Evolutionary conservation across 352 stramenopile genomes (phyloP).

Genomic region (Albugo candida): DNA sequence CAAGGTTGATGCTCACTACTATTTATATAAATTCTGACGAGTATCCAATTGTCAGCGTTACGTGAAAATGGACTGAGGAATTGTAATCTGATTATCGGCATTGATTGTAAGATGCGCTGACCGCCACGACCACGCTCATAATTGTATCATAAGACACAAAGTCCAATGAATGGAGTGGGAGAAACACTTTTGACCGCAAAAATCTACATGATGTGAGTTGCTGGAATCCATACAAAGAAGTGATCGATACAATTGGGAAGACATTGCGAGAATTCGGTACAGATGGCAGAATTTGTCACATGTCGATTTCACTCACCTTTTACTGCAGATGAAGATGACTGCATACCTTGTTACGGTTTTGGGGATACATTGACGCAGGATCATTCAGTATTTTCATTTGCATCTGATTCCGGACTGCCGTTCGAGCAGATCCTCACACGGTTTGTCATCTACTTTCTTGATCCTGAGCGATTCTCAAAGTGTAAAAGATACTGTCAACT

Average conservation of each 20-base stretch:
- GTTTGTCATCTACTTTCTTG: neutral
- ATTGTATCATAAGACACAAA: constrained; percentile 42
- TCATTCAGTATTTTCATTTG: constrained; percentile 57
- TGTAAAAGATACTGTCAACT: constrained; percentile 31
- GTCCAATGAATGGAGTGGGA: constrained; percentile 79
- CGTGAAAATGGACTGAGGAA: constrained; percentile 55
- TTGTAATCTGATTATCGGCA: constrained; percentile 69
- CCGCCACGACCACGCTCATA: neutral
- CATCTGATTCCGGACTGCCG: constrained; percentile 23
- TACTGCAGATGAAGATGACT: constrained; percentile 61
- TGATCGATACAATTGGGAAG: constrained; percentile 61
- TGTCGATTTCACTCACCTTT: neutral
- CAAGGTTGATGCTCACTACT: constrained; percentile 7
- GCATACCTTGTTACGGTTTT: constrained; percentile 71
- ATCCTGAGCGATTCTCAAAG: neutral
- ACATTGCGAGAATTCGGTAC: constrained; percentile 55
- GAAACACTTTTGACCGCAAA: constrained; percentile 47
- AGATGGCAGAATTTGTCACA: neutral
- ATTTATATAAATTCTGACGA: neutral
- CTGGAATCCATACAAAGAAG: constrained; percentile 65
- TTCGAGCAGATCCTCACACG: constrained; percentile 41
- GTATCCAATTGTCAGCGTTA: constrained; percentile 15
- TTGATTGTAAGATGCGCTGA: constrained; percentile 39
- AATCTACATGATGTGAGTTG: constrained; percentile 43
- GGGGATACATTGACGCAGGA: constrained; percentile 64